Conservation (phyloP, 257 asterid genomes). For the Galeopsis tetrahit region DNA sequence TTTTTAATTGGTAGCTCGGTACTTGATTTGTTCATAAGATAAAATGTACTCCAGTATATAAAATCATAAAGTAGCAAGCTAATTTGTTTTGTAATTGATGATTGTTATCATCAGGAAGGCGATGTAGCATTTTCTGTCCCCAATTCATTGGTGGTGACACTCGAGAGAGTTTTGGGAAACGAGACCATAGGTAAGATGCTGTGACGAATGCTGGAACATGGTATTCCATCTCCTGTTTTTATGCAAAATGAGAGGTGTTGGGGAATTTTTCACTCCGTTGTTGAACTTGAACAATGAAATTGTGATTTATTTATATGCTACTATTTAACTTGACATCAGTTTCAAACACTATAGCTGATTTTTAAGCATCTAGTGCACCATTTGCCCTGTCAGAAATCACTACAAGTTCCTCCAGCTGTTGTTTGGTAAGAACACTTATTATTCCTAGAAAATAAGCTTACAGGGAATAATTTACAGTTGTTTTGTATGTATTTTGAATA, state of each 20-base stretch:
- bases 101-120: slow-evolving; percentile 61
- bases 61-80: neutral
- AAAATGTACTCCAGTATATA: neutral
- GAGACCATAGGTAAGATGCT: slow-evolving; percentile 76
- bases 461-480: neutral
- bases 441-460: neutral
- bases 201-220: slow-evolving; percentile 13
- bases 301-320: slow-evolving; percentile 17
- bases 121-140: slow-evolving; percentile 90
- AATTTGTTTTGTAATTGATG: neutral
- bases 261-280: neutral
- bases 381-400: slow-evolving; percentile 1
- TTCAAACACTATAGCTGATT: neutral
- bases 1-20: slow-evolving; percentile 21
- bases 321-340: slow-evolving; percentile 2
- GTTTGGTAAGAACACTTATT: slow-evolving; percentile 22
- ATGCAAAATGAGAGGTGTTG: slow-evolving; percentile 17
- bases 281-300: slow-evolving; percentile 20
- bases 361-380: slow-evolving; percentile 6
- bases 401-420: slow-evolving; percentile 21
- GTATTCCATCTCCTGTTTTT: neutral
- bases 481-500: neutral
- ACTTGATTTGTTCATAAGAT: slow-evolving; percentile 19
- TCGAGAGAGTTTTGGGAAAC: slow-evolving; percentile 93
- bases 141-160: slow-evolving; percentile 86